phyloP scores from a whole-genome alignment of 139 green algal genomes.

The Picochlorum sp. region DNA sequence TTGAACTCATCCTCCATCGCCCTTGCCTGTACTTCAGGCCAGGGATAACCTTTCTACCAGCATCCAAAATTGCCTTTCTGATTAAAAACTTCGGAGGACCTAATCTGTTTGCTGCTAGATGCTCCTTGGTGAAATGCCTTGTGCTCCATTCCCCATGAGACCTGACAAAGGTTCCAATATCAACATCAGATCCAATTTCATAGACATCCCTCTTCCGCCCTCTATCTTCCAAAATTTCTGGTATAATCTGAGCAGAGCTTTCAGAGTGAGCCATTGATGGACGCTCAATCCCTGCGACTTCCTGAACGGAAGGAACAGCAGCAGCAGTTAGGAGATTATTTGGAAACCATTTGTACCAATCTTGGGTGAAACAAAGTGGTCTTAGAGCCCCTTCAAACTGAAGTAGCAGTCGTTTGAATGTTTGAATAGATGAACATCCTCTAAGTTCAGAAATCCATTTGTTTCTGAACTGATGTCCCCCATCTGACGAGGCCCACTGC shows the following conservation, averaged over 20 bases:
- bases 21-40: slow-evolving; percentile 29
- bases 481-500: slow-evolving; percentile 21
- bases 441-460: slow-evolving; percentile 19
- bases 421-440: background rate
- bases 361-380: background rate
- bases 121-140: background rate
- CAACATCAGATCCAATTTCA: slow-evolving; percentile 15
- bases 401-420: slow-evolving; percentile 18
- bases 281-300: background rate
- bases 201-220: slow-evolving; percentile 18
- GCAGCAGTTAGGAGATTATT: too few relatives aligned
- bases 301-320: background rate
- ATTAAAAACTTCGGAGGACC: slow-evolving; percentile 16
- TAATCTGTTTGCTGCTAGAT: background rate
- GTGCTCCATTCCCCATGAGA: slow-evolving; percentile 24
- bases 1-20: slow-evolving; percentile 7
- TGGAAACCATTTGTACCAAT: slow-evolving; percentile 2
- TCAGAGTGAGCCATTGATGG: background rate
- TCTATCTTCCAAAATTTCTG: background rate
- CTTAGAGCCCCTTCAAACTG: slow-evolving; percentile 30
- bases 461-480: slow-evolving; percentile 14
- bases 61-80: slow-evolving; percentile 21
- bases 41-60: slow-evolving; percentile 22
- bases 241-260: background rate
- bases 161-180: background rate